Percentiles rank a stretch among this genome's conserved stretches.
phyloP scores from a whole-genome alignment of 1,284 basidiomycete genomes.

The Marasmius tenuissimus region DNA sequence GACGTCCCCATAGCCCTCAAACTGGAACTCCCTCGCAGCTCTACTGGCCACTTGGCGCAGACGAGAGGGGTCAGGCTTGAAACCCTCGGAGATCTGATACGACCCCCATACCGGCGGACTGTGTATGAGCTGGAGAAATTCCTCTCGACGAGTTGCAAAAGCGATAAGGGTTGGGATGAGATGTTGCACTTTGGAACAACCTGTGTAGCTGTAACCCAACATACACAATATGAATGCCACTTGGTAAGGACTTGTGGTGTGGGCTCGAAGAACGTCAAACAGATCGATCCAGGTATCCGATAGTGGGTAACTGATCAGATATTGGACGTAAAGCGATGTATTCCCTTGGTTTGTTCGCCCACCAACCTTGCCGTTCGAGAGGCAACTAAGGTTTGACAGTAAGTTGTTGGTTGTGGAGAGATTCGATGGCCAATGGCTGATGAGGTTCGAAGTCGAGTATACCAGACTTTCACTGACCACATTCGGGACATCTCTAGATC shows the following conservation, averaged over 20 bases:
- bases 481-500: background rate
- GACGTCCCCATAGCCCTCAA: background rate
- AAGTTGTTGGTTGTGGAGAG: background rate
- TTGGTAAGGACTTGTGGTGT: background rate
- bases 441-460: background rate
- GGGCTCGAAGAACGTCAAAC: background rate
- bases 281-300: conserved; percentile 3
- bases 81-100: background rate
- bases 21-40: background rate
- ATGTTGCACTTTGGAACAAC: background rate
- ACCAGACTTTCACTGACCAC: background rate
- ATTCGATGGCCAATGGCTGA: background rate
- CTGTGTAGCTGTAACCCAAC: background rate
- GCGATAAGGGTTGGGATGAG: background rate
- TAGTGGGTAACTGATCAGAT: background rate
- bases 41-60: background rate
- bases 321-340: background rate
- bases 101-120: background rate
- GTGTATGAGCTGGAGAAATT: background rate
- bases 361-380: background rate
- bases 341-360: background rate
- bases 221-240: conserved; percentile 7
- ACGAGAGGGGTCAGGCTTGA: background rate
- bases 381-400: background rate
- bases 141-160: background rate